These are phyloP conservation scores for Hsuehochloa calcarea DNA, from an alignment of 176 grass and related monocot genomes.

Conservation along the genomic window DNA sequence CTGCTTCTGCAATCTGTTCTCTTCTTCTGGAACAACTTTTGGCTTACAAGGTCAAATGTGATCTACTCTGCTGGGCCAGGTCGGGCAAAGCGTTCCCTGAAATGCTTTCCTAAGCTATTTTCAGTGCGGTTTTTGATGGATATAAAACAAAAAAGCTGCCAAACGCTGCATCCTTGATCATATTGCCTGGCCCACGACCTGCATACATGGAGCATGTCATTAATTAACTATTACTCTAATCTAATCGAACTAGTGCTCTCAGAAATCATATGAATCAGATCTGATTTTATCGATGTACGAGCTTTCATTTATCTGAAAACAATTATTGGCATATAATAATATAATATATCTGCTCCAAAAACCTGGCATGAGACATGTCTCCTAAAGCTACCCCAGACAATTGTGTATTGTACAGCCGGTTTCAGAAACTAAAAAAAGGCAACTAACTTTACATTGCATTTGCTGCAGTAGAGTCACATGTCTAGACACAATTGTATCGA, in stretches of 20 bases:
- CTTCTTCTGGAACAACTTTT: background rate
- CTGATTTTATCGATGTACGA: background rate
- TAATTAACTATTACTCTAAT: background rate
- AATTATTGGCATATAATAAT: background rate
- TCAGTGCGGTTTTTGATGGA: background rate
- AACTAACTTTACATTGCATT: background rate
- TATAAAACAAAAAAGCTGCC: conserved; percentile 9
- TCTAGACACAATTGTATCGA: background rate
- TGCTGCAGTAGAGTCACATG: background rate
- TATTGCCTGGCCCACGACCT: background rate
- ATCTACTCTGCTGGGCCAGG: conserved; percentile 19
- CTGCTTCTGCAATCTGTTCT: background rate
- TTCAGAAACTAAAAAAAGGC: background rate
- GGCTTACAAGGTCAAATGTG: background rate
- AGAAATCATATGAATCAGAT: background rate
- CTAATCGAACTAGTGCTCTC: background rate
- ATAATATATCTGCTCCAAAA: conserved; percentile 1
- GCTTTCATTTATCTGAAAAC: background rate
- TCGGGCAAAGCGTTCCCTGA: conserved; percentile 6
- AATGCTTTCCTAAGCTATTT: background rate
- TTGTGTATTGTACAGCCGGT: background rate
- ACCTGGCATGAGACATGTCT: background rate
- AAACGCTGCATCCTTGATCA: background rate
- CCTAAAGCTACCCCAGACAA: background rate
- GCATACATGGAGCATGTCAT: background rate